Conservation (phyloP, 1,284 basidiomycete species). For the Cryptococcus depauperatus region DNA sequence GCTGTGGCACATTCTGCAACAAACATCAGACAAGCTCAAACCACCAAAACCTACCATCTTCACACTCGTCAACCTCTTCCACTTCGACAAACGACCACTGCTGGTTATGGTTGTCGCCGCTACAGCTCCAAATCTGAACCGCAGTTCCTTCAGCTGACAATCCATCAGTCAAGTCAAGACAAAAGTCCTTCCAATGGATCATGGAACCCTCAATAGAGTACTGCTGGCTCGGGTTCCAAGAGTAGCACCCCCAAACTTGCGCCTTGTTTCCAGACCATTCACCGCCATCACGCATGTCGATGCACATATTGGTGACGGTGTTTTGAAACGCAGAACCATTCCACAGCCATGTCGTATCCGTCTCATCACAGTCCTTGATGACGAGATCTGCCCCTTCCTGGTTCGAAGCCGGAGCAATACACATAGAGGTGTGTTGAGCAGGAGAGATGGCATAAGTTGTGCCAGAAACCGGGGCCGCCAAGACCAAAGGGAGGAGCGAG, state of each 20-base stretch:
- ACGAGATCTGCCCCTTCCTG: conserved; percentile 27
- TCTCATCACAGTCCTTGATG: conserved; percentile 26
- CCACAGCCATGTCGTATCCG: conserved; percentile 25
- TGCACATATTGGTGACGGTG: conserved; percentile 27
- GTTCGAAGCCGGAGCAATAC: conserved; percentile 23
- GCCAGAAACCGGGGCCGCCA: conserved; percentile 13
- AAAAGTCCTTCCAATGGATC: conserved; percentile 30
- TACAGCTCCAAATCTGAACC: conserved; percentile 31
- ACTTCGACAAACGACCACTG: conserved; percentile 31
- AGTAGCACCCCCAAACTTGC: conserved; percentile 35
- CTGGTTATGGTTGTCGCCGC: conserved; percentile 34
- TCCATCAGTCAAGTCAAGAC: conserved; percentile 30
- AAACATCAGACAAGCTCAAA: not conserved
- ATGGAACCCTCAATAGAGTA: conserved; percentile 20
- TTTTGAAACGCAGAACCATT: conserved; percentile 24
- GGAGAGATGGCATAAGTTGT: conserved; percentile 32
- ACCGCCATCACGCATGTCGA: conserved; percentile 31
- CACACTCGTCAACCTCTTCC: conserved; percentile 27
- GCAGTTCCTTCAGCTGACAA: conserved; percentile 14
- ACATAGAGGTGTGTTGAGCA: conserved; percentile 22
- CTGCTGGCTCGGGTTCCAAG: conserved; percentile 30
- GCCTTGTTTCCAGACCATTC: conserved; percentile 29
- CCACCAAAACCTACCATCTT: conserved; percentile 6
- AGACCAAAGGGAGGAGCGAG: conserved; percentile 16
- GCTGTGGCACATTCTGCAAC: no score